Conservation (phyloP, 352 stramenopile genomes). For the Elongisporangium anandrum region DNA sequence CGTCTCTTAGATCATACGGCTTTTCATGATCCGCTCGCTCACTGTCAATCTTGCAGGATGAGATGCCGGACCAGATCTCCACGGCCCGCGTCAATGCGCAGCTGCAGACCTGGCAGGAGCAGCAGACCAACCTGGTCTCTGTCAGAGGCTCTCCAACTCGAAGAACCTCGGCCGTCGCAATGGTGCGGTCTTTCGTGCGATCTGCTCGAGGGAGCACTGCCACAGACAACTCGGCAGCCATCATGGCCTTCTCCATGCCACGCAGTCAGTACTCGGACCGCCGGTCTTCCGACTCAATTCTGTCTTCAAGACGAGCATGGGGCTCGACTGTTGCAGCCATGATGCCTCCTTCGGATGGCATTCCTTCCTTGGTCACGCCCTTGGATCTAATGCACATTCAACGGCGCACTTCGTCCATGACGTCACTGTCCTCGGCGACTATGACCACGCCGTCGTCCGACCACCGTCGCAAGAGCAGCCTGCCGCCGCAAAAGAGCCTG, state of each 20-base stretch:
- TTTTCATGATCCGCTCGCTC: neutral
- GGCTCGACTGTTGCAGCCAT: neutral
- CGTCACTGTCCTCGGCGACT: neutral
- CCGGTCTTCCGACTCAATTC: neutral
- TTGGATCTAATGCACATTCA: neutral
- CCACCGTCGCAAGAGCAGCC: neutral
- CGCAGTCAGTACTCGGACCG: neutral
- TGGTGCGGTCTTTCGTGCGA: neutral
- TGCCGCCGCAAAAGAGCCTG: slow-evolving; percentile 23
- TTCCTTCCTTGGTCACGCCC: neutral
- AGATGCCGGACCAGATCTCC: slow-evolving; percentile 5
- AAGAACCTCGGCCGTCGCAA: neutral
- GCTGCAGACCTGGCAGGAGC: slow-evolving; percentile 7
- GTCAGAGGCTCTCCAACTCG: neutral
- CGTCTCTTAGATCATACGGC: neutral
- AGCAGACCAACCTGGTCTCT: neutral
- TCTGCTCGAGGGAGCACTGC: neutral
- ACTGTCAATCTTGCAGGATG: slow-evolving; percentile 2
- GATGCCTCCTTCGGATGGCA: neutral
- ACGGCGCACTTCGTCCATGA: neutral
- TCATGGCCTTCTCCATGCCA: neutral
- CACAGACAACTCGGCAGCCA: neutral
- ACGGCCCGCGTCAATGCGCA: slow-evolving; percentile 10
- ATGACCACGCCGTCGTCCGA: neutral
- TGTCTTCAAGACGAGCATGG: neutral